A percentile compares a stretch with the other conserved stretches of the same genome.
Evolutionary conservation across 2,329 filamentous ascomycete species (phyloP).

Genomic region (Aureobasidium sp.): DNA sequence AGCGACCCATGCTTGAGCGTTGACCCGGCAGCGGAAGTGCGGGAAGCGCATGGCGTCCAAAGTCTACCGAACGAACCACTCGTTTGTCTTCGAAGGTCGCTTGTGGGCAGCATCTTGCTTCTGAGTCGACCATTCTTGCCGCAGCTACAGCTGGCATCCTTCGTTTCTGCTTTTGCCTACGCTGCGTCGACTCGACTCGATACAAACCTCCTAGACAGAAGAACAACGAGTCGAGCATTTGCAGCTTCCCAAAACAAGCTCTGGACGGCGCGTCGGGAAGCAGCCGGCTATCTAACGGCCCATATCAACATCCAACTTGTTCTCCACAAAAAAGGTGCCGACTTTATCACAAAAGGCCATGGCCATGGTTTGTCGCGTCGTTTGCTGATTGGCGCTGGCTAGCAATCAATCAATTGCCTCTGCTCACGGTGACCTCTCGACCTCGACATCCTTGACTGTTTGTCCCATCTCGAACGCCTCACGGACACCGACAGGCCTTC

Average conservation of each 20-base stretch:
- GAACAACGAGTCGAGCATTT: not conserved
- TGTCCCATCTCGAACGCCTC: not conserved
- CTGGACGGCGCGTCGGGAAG: slow-evolving; percentile 7
- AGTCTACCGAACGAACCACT: not conserved
- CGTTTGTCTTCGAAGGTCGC: not conserved
- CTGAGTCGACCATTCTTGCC: not conserved
- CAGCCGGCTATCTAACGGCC: not conserved
- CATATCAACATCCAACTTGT: slow-evolving; percentile 2
- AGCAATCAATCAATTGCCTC: not conserved
- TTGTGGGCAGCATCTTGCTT: not conserved
- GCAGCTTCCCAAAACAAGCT: not conserved
- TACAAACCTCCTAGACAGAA: not conserved
- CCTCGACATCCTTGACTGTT: slow-evolving; percentile 7
- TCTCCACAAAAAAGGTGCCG: slow-evolving; percentile 13
- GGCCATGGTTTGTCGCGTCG: not conserved
- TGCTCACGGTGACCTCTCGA: not conserved
- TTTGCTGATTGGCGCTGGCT: slow-evolving; percentile 4
- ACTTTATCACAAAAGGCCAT: slow-evolving; percentile 5
- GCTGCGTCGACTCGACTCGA: not conserved
- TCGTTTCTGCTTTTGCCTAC: not conserved
- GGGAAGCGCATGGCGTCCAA: not conserved
- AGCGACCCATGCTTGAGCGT: not conserved
- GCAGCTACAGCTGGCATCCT: not conserved
- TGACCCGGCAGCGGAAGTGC: slow-evolving; percentile 7
- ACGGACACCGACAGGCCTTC: not conserved